Evolutionary conservation across 75 land plant species (phyloP).

Genomic region (Sequoia sempervirens): DNA sequence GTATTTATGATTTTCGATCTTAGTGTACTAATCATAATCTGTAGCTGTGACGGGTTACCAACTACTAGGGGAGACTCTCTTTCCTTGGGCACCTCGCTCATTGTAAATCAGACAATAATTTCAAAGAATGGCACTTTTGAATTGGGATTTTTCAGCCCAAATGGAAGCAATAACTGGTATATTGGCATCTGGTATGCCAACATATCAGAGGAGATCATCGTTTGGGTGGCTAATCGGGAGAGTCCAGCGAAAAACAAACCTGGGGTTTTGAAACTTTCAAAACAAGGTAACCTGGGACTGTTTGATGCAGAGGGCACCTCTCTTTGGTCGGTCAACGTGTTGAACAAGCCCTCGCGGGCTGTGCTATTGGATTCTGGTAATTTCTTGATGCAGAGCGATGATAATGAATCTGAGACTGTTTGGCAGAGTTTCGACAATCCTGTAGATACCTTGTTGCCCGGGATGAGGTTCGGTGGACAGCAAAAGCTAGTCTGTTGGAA

Average conservation of each 20-base stretch:
- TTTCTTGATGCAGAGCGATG: slow-evolving; percentile 17
- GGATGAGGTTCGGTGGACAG: slow-evolving; percentile 18
- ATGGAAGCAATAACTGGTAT: slow-evolving; percentile 29
- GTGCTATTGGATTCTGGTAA: slow-evolving; percentile 34
- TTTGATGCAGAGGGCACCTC: not conserved
- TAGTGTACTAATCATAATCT: too few relatives aligned
- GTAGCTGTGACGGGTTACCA: too few relatives aligned
- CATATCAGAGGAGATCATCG: not conserved
- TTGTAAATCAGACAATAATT: slow-evolving; percentile 23
- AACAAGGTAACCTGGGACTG: slow-evolving; percentile 32
- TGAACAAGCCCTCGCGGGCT: not conserved
- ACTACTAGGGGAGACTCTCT: slow-evolving; percentile 9
- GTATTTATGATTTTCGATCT: too few relatives aligned
- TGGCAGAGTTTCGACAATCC: slow-evolving; percentile 66
- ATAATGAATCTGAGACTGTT: not conserved
- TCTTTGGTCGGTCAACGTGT: slow-evolving; percentile 12
- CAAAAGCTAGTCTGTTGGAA: slow-evolving; percentile 32
- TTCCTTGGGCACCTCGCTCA: slow-evolving; percentile 18
- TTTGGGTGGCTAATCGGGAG: slow-evolving; percentile 64
- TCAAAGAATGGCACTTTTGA: slow-evolving; percentile 36
- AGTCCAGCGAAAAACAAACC: slow-evolving; percentile 16
- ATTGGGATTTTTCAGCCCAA: slow-evolving; percentile 45
- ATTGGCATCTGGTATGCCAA: slow-evolving; percentile 46
- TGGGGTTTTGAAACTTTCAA: slow-evolving; percentile 18
- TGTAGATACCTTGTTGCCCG: slow-evolving; percentile 47